Base-by-base conservation (phyloP, 2,329 filamentous ascomycete species). In the Claviceps quebecensis region DNA sequence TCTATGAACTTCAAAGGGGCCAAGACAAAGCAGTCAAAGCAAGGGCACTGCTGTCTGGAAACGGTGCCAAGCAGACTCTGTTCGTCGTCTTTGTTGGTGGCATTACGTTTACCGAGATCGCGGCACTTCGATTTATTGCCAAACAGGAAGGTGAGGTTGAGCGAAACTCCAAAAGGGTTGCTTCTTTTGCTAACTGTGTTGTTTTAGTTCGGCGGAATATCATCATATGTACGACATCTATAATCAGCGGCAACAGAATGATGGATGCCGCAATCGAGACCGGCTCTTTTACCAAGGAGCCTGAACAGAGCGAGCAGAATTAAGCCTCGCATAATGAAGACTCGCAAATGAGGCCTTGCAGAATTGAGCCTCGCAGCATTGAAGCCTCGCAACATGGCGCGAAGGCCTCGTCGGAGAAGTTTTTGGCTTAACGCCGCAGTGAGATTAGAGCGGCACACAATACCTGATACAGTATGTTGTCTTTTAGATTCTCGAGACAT, bases 71-170 rank as follows among this genome's bases (percentile, higher is more conserved):
- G 65, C 95, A 95, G 72, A 91, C 86, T 0, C 84, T 95, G 0
- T 87, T 96, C 62, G 83, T 98, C n/a, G 95, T 97, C 59, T 97
- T 97, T 68, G 72, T 98, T 17, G 93, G 93, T n/a, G 94, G 93
- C 2, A 86, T 98, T 51, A 96, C 89, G 0, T 95, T 94, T 63
- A 91, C 93, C 0, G 93, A 98, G 68, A 91, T 98, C 64, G 89
- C 94, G 41, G 93, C 94, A 19, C 65, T 98, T 63, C 78, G 94
- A 51, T 97, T 95, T 64, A 84, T 98, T 58, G 87, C 86, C 9
- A 82, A 82, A 63, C 83, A 91, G 66, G 83, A 86, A 73, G 77
- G 80, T 81, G 63, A 58, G 72, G 61, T 38, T n/a, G 19, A 37
- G 14, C 38, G 23, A 13, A 39, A 22, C 5, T 41, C 22, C 26